These are phyloP conservation scores for Cladophialophora chaetospira DNA, from an alignment of 2,329 filamentous ascomycete species.

Conservation along the genomic window DNA sequence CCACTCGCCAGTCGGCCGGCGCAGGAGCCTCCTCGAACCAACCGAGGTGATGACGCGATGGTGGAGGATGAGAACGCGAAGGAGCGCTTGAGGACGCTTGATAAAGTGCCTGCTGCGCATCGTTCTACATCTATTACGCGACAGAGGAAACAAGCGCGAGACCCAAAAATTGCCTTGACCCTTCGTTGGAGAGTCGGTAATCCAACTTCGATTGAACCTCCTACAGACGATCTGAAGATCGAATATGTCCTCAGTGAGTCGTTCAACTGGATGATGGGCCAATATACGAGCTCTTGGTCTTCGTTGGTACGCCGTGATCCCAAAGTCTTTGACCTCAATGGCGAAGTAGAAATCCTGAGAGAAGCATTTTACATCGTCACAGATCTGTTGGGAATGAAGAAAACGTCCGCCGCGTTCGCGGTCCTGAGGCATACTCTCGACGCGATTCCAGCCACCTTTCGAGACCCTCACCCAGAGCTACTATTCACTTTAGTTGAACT, in stretches of 20 bases:
- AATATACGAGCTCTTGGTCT: conserved; percentile 17
- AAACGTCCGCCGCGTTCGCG: conserved; percentile 14
- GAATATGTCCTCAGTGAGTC: conserved; percentile 17
- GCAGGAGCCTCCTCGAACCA: background rate
- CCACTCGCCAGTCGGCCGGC: background rate
- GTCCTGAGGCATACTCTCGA: conserved; percentile 18
- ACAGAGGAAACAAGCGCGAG: background rate
- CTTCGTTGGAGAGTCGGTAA: conserved; percentile 2
- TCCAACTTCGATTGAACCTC: conserved; percentile 2
- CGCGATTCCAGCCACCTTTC: conserved; percentile 9
- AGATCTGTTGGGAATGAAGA: conserved; percentile 7
- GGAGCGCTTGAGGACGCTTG: background rate
- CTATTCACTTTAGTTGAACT: conserved; percentile 17
- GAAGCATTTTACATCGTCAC: conserved; percentile 22
- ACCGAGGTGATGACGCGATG: background rate
- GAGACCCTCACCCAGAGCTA: conserved; percentile 18
- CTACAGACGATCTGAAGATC: conserved; percentile 12
- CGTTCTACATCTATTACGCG: background rate
- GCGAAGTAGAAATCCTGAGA: conserved; percentile 14
- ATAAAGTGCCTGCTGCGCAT: background rate
- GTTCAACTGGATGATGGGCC: conserved; percentile 18
- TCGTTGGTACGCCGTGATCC: conserved; percentile 4
- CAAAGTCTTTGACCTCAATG: conserved; percentile 13
- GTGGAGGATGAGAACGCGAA: background rate
- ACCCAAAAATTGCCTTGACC: background rate